Percentiles rank a stretch among this genome's conserved stretches.
Conservation (phyloP, 768 basidiomycete species). For the Chlorophyllum brunneum region DNA sequence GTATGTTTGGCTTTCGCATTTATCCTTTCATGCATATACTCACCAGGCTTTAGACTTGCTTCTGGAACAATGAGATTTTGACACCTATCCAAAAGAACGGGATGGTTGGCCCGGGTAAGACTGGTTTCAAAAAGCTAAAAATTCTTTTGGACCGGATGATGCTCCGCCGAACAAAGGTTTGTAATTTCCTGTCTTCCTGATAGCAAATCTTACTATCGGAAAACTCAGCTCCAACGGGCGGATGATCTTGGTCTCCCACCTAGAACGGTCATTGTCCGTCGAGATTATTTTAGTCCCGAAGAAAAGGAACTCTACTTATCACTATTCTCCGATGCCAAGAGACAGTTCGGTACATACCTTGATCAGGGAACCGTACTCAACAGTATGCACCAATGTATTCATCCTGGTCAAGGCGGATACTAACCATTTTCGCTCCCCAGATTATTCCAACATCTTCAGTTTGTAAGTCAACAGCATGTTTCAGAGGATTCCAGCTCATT, state of each 20-base stretch:
- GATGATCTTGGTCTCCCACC: slow-evolving; percentile 97
- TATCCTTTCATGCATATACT: slow-evolving; percentile 13
- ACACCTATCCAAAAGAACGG: slow-evolving; percentile 94
- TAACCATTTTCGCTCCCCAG: slow-evolving; percentile 29
- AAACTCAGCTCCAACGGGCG: slow-evolving; percentile 77
- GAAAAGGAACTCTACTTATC: slow-evolving; percentile 95
- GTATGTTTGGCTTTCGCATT: slow-evolving; percentile 23
- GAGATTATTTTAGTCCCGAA: slow-evolving; percentile 93
- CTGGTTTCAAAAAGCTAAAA: slow-evolving; percentile 90
- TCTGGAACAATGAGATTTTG: slow-evolving; percentile 96
- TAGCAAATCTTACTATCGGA: background rate
- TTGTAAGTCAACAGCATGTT: slow-evolving; percentile 41
- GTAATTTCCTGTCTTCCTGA: background rate
- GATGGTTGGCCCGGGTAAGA: slow-evolving; percentile 72
- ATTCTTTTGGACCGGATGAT: slow-evolving; percentile 92
- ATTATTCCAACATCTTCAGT: slow-evolving; percentile 89
- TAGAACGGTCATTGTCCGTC: slow-evolving; percentile 80
- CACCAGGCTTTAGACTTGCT: slow-evolving; percentile 62
- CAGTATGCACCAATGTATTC: slow-evolving; percentile 49
- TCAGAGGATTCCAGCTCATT: slow-evolving; percentile 1
- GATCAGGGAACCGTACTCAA: slow-evolving; percentile 88
- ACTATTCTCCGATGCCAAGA: slow-evolving; percentile 88
- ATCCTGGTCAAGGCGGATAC: background rate
- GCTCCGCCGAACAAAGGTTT: slow-evolving; percentile 84
- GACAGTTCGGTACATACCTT: slow-evolving; percentile 89